phyloP scores from a whole-genome alignment of 2,329 filamentous ascomycete species.

The Cladosporium sp. region DNA sequence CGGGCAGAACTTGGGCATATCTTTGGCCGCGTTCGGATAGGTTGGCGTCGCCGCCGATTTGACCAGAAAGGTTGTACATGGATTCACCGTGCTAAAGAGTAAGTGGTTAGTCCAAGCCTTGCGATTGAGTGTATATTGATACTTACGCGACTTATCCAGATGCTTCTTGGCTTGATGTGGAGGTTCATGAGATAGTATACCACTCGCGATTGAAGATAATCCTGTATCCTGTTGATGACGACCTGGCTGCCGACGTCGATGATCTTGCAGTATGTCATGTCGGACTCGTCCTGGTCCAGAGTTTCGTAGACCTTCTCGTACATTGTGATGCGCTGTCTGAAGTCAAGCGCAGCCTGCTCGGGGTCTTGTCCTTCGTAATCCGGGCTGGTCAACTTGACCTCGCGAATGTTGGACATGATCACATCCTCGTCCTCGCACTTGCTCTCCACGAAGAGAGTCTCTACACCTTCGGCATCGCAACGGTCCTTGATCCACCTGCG shows the following conservation, averaged over 20 bases:
- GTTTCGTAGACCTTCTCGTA: conserved; percentile 97
- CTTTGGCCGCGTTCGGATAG: conserved; percentile 81
- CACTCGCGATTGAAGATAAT: conserved; percentile 92
- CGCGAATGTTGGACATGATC: conserved; percentile 94
- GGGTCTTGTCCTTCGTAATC: conserved; percentile 94
- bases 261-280: conserved; percentile 93
- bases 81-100: conserved; percentile 79
- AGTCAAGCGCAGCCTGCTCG: conserved; percentile 83
- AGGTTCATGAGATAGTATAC: conserved; percentile 99
- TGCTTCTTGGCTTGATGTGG: conserved; percentile 91
- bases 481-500: conserved; percentile 86
- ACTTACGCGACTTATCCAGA: conserved; percentile 76
- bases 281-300: conserved; percentile 80
- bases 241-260: conserved; percentile 94
- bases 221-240: conserved; percentile 95
- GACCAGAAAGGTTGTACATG: conserved; percentile 80
- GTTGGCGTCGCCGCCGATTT: conserved; percentile 88
- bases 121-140: neutral
- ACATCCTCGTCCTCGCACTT: conserved; percentile 94
- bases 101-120: neutral
- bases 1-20: conserved; percentile 80
- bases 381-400: conserved; percentile 89
- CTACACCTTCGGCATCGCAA: conserved; percentile 66
- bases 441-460: conserved; percentile 93
- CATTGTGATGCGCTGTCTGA: conserved; percentile 88